phyloP scores from a whole-genome alignment of 352 stramenopile genomes.

The Poterioochromonas sp. region DNA sequence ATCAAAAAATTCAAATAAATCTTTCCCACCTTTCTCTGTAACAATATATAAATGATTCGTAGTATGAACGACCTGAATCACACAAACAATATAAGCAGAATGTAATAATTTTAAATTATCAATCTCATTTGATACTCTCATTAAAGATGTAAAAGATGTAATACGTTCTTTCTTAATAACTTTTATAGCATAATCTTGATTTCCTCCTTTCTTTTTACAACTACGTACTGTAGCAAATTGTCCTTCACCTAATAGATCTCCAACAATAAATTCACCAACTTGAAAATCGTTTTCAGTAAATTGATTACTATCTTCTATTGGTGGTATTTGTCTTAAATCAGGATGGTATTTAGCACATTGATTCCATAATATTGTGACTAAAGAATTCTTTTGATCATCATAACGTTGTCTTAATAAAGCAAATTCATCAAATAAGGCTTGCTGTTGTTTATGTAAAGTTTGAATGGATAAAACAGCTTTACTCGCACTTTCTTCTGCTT shows the following conservation, averaged over 20 bases:
- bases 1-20: constrained; percentile 68
- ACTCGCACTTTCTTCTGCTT: not conserved
- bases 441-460: constrained; percentile 50
- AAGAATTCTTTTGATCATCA: constrained; percentile 41
- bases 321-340: constrained; percentile 54
- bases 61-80: constrained; percentile 64
- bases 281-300: constrained; percentile 50
- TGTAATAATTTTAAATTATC: constrained; percentile 53
- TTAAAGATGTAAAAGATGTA: constrained; percentile 55
- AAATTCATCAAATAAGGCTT: constrained; percentile 58
- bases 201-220: not conserved
- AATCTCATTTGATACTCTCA: constrained; percentile 64
- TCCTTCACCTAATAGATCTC: constrained; percentile 59
- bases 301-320: constrained; percentile 41
- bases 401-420: constrained; percentile 32
- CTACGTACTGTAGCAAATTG: constrained; percentile 63
- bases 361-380: constrained; percentile 61
- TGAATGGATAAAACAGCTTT: constrained; percentile 34
- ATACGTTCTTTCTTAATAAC: constrained; percentile 70
- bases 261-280: constrained; percentile 55
- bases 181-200: constrained; percentile 56
- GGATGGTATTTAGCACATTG: constrained; percentile 56
- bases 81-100: constrained; percentile 52
- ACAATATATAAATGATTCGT: constrained; percentile 59
- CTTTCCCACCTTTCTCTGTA: constrained; percentile 62